phyloP scores from a whole-genome alignment of 306 rosid species.

The Cyclanthera cordifolia region DNA sequence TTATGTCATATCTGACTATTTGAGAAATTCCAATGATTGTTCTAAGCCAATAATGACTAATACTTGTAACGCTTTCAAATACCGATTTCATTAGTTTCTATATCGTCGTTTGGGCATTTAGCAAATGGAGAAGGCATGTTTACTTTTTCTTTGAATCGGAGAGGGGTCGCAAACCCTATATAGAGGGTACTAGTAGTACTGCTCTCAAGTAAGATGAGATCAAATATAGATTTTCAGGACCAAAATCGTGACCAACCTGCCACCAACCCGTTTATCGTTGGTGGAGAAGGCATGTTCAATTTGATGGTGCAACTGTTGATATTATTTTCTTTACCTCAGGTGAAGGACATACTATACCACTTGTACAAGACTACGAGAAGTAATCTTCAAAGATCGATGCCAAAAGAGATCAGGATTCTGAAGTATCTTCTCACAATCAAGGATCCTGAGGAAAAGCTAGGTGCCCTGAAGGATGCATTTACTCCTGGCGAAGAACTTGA shows the following conservation, averaged over 20 bases:
- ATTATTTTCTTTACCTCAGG: constrained; percentile 26
- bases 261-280: no score
- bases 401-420: constrained; percentile 76
- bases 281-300: no score
- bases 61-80: neutral
- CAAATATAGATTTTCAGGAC: no score
- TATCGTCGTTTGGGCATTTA: neutral
- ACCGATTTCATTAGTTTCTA: neutral
- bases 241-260: no score
- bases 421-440: constrained; percentile 60
- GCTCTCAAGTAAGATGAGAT: no score
- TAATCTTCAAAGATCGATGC: constrained; percentile 74
- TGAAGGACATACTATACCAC: constrained; percentile 70
- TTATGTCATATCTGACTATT: neutral
- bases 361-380: constrained; percentile 62
- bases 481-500: constrained; percentile 89
- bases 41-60: neutral
- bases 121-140: neutral
- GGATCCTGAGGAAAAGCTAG: constrained; percentile 60
- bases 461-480: constrained; percentile 66
- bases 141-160: no score
- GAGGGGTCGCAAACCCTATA: no score
- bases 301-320: neutral
- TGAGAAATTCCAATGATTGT: neutral
- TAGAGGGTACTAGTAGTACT: no score